A percentile compares a stretch with the other conserved stretches of the same genome.
phyloP scores from a whole-genome alignment of 352 stramenopile species.

The Globisporangium emineosum region DNA sequence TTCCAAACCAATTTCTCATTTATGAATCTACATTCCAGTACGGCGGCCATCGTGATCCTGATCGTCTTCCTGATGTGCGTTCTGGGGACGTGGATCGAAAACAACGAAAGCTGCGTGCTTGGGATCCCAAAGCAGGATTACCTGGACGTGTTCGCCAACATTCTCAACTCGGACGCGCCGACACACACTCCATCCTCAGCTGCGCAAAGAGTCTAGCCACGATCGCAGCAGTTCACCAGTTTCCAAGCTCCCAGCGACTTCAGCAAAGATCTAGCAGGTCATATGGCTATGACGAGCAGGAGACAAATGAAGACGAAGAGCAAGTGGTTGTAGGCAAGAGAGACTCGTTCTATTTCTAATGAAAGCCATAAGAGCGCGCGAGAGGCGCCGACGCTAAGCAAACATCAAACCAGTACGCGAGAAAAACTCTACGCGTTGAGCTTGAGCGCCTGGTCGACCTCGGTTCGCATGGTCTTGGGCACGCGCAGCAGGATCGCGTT shows the following conservation, averaged over 20 bases:
- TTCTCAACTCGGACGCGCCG: constrained; percentile 42
- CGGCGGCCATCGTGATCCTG: constrained; percentile 40
- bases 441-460: too few relatives aligned
- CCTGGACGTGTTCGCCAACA: constrained; percentile 58
- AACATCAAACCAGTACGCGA: too few relatives aligned
- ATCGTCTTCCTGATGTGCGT: constrained; percentile 50
- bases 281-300: too few relatives aligned
- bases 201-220: not conserved
- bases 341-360: too few relatives aligned
- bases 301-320: too few relatives aligned
- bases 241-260: not conserved
- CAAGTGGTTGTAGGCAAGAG: too few relatives aligned
- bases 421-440: too few relatives aligned
- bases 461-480: too few relatives aligned
- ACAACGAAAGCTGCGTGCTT: constrained; percentile 68
- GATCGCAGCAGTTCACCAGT: constrained; percentile 7
- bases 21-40: constrained; percentile 14
- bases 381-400: too few relatives aligned
- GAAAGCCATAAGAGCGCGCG: too few relatives aligned
- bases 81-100: constrained; percentile 64
- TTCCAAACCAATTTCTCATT: not conserved
- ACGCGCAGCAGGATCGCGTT: too few relatives aligned
- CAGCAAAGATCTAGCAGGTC: too few relatives aligned
- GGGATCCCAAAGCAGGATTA: constrained; percentile 64
- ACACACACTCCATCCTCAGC: not conserved